phyloP scores from a whole-genome alignment of 306 rosid species.

The Quercus ilex region DNA sequence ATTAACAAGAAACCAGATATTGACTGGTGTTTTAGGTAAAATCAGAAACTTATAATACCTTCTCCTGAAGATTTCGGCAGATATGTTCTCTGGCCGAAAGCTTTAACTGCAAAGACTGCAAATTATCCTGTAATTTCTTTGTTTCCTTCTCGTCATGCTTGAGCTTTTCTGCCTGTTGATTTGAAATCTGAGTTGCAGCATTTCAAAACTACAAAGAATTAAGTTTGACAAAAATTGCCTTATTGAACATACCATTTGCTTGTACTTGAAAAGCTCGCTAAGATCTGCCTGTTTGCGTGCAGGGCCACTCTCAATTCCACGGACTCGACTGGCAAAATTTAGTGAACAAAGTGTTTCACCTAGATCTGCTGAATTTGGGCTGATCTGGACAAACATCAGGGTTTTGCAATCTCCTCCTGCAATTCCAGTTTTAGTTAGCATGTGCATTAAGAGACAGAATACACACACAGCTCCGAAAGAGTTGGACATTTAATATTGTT shows the following conservation, averaged over 20 bases:
- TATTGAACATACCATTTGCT: constrained; percentile 76
- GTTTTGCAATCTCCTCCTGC: constrained; percentile 99
- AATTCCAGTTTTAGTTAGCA: constrained; percentile 28
- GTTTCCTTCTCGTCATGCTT: constrained; percentile 93
- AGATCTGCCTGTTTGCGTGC: constrained; percentile 90
- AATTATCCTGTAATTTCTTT: constrained; percentile 70
- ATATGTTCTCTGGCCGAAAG: constrained; percentile 77
- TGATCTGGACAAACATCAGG: constrained; percentile 90
- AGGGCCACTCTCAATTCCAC: constrained; percentile 87
- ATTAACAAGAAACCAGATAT: background rate
- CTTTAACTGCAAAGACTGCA: constrained; percentile 66
- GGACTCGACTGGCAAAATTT: constrained; percentile 89
- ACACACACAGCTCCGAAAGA: background rate
- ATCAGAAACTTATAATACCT: constrained; percentile 38
- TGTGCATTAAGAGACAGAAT: background rate
- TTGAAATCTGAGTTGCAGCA: constrained; percentile 4
- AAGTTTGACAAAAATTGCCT: background rate
- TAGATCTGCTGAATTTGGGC: constrained; percentile 74
- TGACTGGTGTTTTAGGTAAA: background rate
- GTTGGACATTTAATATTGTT: background rate
- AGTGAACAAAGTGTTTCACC: constrained; percentile 95
- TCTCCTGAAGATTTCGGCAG: constrained; percentile 83
- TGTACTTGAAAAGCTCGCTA: constrained; percentile 73
- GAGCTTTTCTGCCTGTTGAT: constrained; percentile 69
- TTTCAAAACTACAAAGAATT: background rate